phyloP scores from a whole-genome alignment of 2,329 filamentous ascomycete species.

The Byssoonygena ceratinophila region DNA sequence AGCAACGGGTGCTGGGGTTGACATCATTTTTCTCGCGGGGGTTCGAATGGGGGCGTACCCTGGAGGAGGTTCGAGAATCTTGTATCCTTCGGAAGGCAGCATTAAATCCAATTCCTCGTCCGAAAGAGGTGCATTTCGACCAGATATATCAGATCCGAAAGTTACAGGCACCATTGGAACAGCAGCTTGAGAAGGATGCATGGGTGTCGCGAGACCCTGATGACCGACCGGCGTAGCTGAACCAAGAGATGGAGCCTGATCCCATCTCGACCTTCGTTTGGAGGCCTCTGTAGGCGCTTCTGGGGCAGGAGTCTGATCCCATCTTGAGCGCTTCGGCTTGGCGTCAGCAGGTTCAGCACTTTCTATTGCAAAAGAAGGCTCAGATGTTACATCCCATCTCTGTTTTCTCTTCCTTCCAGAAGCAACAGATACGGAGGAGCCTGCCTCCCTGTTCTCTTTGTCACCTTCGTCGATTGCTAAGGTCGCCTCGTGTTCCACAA shows the following conservation, averaged over 20 bases:
- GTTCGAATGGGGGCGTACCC: slow-evolving; percentile 80
- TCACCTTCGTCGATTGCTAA: slow-evolving; percentile 56
- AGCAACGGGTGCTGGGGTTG: slow-evolving; percentile 56
- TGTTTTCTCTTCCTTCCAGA: slow-evolving; percentile 76
- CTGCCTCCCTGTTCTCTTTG: slow-evolving; percentile 63
- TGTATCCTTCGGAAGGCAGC: slow-evolving; percentile 85
- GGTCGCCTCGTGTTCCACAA: slow-evolving; percentile 58
- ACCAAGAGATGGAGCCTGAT: slow-evolving; percentile 61
- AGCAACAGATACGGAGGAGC: slow-evolving; percentile 53
- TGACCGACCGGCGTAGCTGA: slow-evolving; percentile 63
- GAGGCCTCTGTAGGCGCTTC: slow-evolving; percentile 47
- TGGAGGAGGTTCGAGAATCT: slow-evolving; percentile 77
- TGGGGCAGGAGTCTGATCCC: slow-evolving; percentile 69
- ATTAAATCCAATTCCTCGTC: slow-evolving; percentile 91
- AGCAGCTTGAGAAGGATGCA: slow-evolving; percentile 57
- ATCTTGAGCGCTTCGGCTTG: slow-evolving; percentile 68
- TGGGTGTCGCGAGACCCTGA: slow-evolving; percentile 65
- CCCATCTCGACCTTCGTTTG: slow-evolving; percentile 80
- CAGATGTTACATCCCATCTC: slow-evolving; percentile 77
- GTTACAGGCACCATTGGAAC: slow-evolving; percentile 44
- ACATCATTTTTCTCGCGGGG: slow-evolving; percentile 62
- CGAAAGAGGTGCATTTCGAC: slow-evolving; percentile 68
- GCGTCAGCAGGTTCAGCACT: slow-evolving; percentile 43
- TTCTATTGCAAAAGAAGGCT: slow-evolving; percentile 42
- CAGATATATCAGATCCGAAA: slow-evolving; percentile 72